Base-by-base conservation (phyloP, 352 stramenopile genomes). In the Globisporangium alternatum region DNA sequence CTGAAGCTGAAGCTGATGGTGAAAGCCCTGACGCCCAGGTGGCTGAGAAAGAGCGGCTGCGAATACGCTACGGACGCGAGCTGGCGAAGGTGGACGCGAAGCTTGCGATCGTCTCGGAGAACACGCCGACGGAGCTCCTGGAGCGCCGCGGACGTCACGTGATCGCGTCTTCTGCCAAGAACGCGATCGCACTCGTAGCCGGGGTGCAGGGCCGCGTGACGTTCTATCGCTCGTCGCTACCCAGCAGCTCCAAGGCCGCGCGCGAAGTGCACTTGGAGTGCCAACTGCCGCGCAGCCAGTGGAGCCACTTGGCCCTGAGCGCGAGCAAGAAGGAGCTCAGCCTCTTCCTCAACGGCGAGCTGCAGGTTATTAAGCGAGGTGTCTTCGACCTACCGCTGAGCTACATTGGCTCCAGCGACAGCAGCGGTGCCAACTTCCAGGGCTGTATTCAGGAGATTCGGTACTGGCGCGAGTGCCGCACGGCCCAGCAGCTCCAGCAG, bases 381-480 rank as follows among this genome's bases (percentile, higher is more conserved):
- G 64, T 75, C 15, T 93, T 90, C 41, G 70, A 89, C 1, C 60
- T 93, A 31, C 84, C 84, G 1, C 74, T 89, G 49, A 68, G 57
- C 15, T 55, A 37, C 43, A 72, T 93, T 9, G 84, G 84, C n/a
- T 64, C 66, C 19, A 62, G 71, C 13, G 31, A 63, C 3, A 28
- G 4, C 37, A 51, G 25, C 33, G 44, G 30, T 19, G 54, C 80
- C 30, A 86, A 80, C 9, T 93, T 90, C 60, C 80, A 90, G 54
- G 80, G 81, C 22, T 81, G 64, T 45, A 30, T 89, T 2, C 78
- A 90, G 25, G 84, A 93, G 63, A 74, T 90, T 3, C 84, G 84
- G 17, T 88, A 88, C 57, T 93, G 84, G 84, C 72, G 63, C 13
- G 74, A 73, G 54, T 76, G 72, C 22, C 70, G 81, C 0, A 77